A percentile compares a stretch with the other conserved stretches of the same genome.
These are phyloP conservation scores for Trichophyton equinum DNA, from an alignment of 2,329 filamentous ascomycete species.

Conservation along the genomic window DNA sequence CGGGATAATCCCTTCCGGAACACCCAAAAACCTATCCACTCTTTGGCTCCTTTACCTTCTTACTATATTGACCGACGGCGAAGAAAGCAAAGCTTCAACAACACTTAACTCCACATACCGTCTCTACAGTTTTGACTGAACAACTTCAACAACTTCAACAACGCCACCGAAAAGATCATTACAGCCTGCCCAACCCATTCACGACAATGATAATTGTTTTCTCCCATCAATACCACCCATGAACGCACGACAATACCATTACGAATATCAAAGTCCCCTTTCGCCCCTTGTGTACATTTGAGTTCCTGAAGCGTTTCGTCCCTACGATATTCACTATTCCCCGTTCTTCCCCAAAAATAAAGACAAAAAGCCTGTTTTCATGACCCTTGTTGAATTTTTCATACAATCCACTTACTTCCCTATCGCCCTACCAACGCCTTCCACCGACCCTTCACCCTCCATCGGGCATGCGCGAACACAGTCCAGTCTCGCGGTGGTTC, in stretches of 20 bases:
- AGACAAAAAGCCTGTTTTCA: constrained; percentile 2
- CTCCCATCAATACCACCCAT: background rate
- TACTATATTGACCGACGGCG: background rate
- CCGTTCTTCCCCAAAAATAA: background rate
- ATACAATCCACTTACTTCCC: background rate
- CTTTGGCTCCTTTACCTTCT: background rate
- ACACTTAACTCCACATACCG: background rate
- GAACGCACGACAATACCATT: background rate
- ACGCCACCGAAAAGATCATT: background rate
- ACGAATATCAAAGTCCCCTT: background rate
- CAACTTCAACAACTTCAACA: constrained; percentile 2
- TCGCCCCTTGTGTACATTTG: background rate
- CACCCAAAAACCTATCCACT: background rate
- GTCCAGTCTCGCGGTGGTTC: background rate
- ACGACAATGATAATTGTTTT: background rate
- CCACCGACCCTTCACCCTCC: background rate
- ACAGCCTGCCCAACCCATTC: background rate
- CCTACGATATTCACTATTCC: background rate
- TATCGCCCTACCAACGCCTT: background rate
- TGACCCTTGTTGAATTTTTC: background rate
- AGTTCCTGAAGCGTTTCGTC: background rate
- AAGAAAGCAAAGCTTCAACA: background rate
- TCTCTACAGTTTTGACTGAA: background rate
- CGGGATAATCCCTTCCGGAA: background rate
- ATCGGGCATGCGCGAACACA: background rate